phyloP scores from a whole-genome alignment of 768 basidiomycete species.

The Erythrobasidium yunnanense region DNA sequence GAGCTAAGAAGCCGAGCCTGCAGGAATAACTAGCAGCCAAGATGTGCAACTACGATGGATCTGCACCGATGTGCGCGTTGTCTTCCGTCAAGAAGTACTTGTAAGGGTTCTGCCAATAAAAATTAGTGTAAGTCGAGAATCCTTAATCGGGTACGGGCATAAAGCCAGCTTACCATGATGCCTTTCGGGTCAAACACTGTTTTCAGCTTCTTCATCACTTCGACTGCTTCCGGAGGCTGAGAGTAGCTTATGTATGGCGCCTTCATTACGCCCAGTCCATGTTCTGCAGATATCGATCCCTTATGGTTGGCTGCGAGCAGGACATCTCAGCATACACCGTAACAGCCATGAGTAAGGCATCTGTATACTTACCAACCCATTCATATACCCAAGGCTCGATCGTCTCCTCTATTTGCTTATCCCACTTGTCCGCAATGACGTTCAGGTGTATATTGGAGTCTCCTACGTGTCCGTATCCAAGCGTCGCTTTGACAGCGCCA shows the following conservation, averaged over 20 bases:
- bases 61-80: background rate
- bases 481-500: conserved; percentile 58
- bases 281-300: conserved; percentile 92
- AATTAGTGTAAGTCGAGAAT: background rate
- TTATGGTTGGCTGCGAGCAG: conserved; percentile 47
- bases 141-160: background rate
- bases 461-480: conserved; percentile 94
- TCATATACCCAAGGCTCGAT: conserved; percentile 94
- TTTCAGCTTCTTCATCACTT: conserved; percentile 83
- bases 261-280: conserved; percentile 94
- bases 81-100: conserved; percentile 19
- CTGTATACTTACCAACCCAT: conserved; percentile 26
- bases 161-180: conserved; percentile 50
- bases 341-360: no score
- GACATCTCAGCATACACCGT: no score
- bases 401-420: conserved; percentile 68
- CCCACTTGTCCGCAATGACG: conserved; percentile 68
- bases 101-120: conserved; percentile 6
- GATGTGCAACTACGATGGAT: no score
- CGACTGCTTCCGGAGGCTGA: conserved; percentile 66
- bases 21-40: no score
- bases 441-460: conserved; percentile 96
- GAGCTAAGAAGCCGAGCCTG: no score
- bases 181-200: conserved; percentile 74
- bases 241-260: conserved; percentile 78